Evolutionary conservation across 2,329 filamentous ascomycete species (phyloP), one percentile per base, ranked within the genome.

Genomic region (Neofusicoccum sp.): DNA sequence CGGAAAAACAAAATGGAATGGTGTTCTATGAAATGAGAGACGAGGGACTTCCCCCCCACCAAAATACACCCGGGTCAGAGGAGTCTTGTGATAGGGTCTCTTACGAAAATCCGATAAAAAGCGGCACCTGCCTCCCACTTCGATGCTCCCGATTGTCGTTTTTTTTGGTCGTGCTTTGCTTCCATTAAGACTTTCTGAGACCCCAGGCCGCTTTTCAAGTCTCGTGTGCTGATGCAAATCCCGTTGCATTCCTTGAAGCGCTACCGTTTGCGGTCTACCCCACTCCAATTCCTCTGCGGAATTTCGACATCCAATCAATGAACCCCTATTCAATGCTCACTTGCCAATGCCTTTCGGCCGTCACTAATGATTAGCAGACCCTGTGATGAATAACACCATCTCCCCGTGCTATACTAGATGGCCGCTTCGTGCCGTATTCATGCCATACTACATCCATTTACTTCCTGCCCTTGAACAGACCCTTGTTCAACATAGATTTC

Each of bases 401-500:
- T 22, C 22, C 22, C 22, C 22, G 22, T 22, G 22, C 22, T 22
- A 22, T 22, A 22, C 22, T 22, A 22, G 22, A 22, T 22, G 22
- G 22, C 22, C 22, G 22, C 22, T 22, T 22, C 22, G 22, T 22
- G 22, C 22, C 22, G 22, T 22, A 22, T 22, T 22, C 22, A 22
- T 22, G 22, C 22, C 22, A 22, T 9, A 11, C 3, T 31, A 14
- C 41, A 16, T 5, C 8, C 3, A 1, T 12, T 33, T 29, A 59
- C 43, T 64, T 60, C 28, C 49, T 54, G 28, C 71, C 52, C 69
- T 76, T 76, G 50, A 76, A 76, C 36, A 76, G 50, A 3, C 72
- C 71, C 62, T 75, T 76, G 6, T 70, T 69, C 31, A 78, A 64
- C 8, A 78, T 68, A 61, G 67, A 76, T 73, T 77, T 77, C 52